Evolutionary conservation across 495 filamentous ascomycete species (phyloP).

Genomic region (Penicillium alfredii): DNA sequence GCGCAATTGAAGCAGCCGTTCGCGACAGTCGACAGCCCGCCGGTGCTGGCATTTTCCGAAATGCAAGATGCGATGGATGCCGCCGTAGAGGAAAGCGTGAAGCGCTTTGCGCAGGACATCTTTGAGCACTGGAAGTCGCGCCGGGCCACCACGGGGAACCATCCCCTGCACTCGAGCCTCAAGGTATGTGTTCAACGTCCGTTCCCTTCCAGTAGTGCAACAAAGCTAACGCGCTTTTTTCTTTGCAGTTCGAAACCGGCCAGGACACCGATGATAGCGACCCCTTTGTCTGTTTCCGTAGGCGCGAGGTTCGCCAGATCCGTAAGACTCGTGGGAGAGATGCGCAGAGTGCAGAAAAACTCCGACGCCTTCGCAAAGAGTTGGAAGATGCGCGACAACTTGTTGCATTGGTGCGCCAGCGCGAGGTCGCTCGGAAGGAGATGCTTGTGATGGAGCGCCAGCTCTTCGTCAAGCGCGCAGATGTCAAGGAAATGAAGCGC

Average conservation of each 20-base stretch:
- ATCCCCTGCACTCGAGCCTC: constrained; percentile 62
- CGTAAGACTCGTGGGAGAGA: constrained; percentile 92
- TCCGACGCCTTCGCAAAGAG: constrained; percentile 86
- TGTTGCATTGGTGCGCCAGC: constrained; percentile 64
- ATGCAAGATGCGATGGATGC: constrained; percentile 75
- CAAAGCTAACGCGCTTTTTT: constrained; percentile 22
- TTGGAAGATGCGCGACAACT: constrained; percentile 83
- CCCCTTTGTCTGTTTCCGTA: constrained; percentile 96
- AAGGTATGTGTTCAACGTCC: constrained; percentile 50
- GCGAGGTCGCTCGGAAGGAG: constrained; percentile 73
- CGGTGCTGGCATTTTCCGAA: constrained; percentile 71
- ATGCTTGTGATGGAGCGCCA: constrained; percentile 64
- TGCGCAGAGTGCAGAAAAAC: constrained; percentile 87
- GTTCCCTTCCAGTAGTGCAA: neutral
- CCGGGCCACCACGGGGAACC: constrained; percentile 60
- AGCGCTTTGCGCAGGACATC: constrained; percentile 73
- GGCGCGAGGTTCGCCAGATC: constrained; percentile 88
- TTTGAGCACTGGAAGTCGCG: constrained; percentile 86
- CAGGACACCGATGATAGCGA: constrained; percentile 92
- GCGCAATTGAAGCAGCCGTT: constrained; percentile 75
- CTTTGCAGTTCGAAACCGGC: constrained; percentile 71
- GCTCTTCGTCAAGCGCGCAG: constrained; percentile 73
- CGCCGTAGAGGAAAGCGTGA: constrained; percentile 56
- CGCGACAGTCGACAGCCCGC: constrained; percentile 77
- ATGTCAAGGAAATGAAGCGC: constrained; percentile 79